A percentile compares a stretch with the other conserved stretches of the same genome.
phyloP scores from a whole-genome alignment of 2,329 filamentous ascomycete species.

The Trichoderma semiorbis region DNA sequence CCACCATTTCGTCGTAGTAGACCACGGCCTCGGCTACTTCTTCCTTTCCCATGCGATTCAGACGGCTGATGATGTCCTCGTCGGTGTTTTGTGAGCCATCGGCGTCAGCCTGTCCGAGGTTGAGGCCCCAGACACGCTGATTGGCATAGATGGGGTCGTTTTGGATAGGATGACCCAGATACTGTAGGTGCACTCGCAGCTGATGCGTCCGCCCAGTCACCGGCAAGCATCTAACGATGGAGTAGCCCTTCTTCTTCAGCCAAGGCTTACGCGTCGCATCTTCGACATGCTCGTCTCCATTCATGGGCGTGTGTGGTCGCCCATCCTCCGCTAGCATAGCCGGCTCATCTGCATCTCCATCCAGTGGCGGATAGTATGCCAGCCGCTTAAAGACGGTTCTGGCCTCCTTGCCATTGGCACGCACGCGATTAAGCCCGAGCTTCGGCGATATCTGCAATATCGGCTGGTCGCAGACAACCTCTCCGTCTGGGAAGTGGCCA shows the following conservation, averaged over 20 bases:
- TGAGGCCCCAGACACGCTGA: conserved; percentile 80
- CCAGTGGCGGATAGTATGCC: conserved; percentile 75
- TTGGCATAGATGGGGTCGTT: conserved; percentile 99
- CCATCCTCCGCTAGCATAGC: conserved; percentile 17
- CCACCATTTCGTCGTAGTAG: conserved; percentile 92
- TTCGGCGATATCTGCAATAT: conserved; percentile 94
- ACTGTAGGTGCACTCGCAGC: conserved; percentile 90
- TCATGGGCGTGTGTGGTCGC: conserved; percentile 26
- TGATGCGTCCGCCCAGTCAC: conserved; percentile 94
- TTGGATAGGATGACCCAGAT: conserved; percentile 88
- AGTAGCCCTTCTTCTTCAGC: conserved; percentile 72
- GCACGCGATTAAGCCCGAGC: conserved; percentile 87
- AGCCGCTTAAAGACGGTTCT: conserved; percentile 87
- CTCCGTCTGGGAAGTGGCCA: conserved; percentile 86
- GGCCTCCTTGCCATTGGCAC: conserved; percentile 86
- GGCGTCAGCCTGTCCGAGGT: conserved; percentile 65
- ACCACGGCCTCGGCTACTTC: conserved; percentile 87
- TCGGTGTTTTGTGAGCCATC: conserved; percentile 71
- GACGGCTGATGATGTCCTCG: conserved; percentile 81
- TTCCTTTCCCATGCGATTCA: conserved; percentile 89
- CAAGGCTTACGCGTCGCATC: conserved; percentile 35
- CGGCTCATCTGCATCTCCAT: conserved; percentile 18
- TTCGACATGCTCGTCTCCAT: conserved; percentile 19
- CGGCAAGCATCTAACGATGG: conserved; percentile 88
- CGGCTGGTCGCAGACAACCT: conserved; percentile 88